These are phyloP conservation scores for Lanmaoa rubissima DNA, from an alignment of 768 basidiomycete genomes.

Conservation along the genomic window DNA sequence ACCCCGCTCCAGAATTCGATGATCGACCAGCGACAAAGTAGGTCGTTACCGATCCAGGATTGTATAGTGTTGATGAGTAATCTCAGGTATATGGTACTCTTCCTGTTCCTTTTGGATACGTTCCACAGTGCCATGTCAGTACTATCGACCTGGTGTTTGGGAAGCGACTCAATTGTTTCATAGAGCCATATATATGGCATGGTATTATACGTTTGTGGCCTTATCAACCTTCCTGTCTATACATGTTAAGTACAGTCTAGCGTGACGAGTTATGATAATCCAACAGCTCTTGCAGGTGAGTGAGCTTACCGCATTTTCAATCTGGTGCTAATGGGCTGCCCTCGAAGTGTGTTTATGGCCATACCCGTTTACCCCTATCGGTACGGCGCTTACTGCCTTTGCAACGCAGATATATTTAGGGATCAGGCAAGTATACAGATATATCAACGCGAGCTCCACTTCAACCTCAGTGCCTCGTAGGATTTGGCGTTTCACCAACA, in stretches of 20 bases:
- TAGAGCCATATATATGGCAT: conserved; percentile 20
- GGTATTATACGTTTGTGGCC: conserved; percentile 13
- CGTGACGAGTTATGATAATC: conserved; percentile 14
- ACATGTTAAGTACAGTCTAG: not conserved
- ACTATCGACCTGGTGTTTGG: not conserved
- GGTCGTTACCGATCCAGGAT: not conserved
- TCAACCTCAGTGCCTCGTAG: not conserved
- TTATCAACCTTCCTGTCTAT: not conserved
- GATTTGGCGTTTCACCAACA: conserved; percentile 14
- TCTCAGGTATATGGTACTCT: conserved; percentile 15
- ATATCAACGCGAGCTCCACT: not conserved
- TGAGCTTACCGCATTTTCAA: not conserved
- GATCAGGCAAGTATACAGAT: conserved; percentile 36
- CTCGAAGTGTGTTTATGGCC: conserved; percentile 43
- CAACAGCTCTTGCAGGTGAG: conserved; percentile 9
- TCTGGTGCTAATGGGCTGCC: not conserved
- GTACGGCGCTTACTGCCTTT: conserved; percentile 45
- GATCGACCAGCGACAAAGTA: conserved; percentile 12
- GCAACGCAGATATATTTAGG: conserved; percentile 49
- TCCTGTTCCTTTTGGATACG: conserved; percentile 20
- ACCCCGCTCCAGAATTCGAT: conserved; percentile 10
- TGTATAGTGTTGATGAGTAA: not conserved
- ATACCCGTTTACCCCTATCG: conserved; percentile 48
- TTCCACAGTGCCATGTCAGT: conserved; percentile 21
- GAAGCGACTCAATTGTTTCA: not conserved